Evolutionary conservation across 2,329 filamentous ascomycete species (phyloP), one percentile per base, ranked within the genome.

Genomic region (Epichloe brachyelytri): DNA sequence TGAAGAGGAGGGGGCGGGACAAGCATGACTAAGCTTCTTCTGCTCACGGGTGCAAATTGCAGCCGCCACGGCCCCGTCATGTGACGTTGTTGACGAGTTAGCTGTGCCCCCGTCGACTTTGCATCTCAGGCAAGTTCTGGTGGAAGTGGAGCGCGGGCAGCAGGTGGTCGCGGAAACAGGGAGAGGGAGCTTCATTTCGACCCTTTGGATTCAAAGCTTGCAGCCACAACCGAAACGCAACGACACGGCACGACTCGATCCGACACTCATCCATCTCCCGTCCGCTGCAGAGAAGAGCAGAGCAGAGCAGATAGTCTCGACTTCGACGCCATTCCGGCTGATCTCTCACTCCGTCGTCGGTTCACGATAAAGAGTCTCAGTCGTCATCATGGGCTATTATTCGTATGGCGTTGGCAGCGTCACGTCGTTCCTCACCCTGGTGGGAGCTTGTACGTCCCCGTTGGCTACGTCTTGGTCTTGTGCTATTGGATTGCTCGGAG

Each of bases 401-500:
- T 71, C 65, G 55, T 90, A 91, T 73, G 80, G 83, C 62, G 68
- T 80, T 62, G 82, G 84, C 69, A 79, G 80, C 69, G 76, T 80
- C 64, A 77, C 78, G 61, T 77, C 82, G 60, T 80, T 85, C 63
- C 72, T 90, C 61, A 72, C 78, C 52, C 75, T 93, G 54, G 81
- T 90, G 61, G 87, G 85, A 76, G 75, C 82, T 68, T 93, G 88
- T 94, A 79, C 69, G 87, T 58, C 20, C 8, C 38, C 19, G 4
- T 17, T 5, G 3, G 19, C 26, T 30, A 10, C 8, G 26, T 30
- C 8, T 10, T 30, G 8, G 26, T 12, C n/a, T 5, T 12, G 17
- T 34, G 8, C 41, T 10, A 3, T 11, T 2, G 4, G 36, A 14
- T n/a, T 6, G 36, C 12, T 37, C 0, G 22, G n/a, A 30, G 5